Base-by-base conservation (phyloP, 2,329 filamentous ascomycete genomes). In the Fusarium nurragi region DNA sequence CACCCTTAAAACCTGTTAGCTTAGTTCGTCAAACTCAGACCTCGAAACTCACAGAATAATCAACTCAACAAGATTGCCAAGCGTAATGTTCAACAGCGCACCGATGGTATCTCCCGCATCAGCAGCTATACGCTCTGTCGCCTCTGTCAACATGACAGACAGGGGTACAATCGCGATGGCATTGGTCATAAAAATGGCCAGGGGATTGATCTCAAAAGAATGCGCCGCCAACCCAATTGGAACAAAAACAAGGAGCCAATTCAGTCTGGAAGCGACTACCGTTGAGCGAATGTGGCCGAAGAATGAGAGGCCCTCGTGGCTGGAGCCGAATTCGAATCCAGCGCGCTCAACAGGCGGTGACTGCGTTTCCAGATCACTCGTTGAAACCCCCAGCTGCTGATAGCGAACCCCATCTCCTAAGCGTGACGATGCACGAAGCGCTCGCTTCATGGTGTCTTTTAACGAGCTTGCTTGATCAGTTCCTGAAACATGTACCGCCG, bases 211-310 rank as follows among this genome's bases (percentile, higher is more conserved):
- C 23, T 74, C 38, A 9, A 72, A 54, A 14, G 77, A 62, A 59
- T 89, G 81, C 34, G 83, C 79, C 16, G 81, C 84, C 40, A 91
- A 86, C 60, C 89, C 90, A 43, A 89, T 79, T 3, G 90, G 90
- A n/a, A 92, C 88, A 69, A 91, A 91, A 34, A 91, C 75, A 47
- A 92, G 80, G 44, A 92, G 77, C 43, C 88, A 67, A 68, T 92
- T 92, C 75, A 92, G 76, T 79, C 84, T 88, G 69, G 76, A 77
- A 0, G 71, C 72, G 22, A 71, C 69, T 11, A 78, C 37, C 21
- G 72, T 76, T 25, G 70, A 67, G 34, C 63, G 66, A 9, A 77
- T 65, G 44, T 72, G 65, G 6, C 65, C 67, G 12, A 60, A 60
- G 16, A 66, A 66, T 2, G 64, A 55, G 41, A 70, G 55, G 12